Evolutionary conservation across 805 yeast genomes (phyloP).

Genomic region (Starmerella apicola): DNA sequence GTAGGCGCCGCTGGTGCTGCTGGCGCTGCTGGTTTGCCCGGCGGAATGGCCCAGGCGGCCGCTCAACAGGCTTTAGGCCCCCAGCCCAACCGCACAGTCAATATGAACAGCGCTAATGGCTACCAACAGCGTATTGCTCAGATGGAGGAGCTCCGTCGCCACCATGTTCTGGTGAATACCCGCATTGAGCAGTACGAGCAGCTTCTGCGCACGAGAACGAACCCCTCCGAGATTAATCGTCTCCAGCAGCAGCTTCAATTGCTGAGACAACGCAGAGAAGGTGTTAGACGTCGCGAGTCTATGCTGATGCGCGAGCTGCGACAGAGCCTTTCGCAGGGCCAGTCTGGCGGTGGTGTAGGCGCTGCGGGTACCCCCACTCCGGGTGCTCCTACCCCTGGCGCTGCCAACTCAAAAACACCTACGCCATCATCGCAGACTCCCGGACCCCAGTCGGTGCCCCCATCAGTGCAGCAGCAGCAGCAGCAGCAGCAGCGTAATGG

Average conservation of each 20-base stretch:
- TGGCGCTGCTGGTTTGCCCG: slow-evolving; percentile 7
- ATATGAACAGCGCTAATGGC: slow-evolving; percentile 16
- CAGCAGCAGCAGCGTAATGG: slow-evolving; percentile 5
- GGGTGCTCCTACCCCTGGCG: background rate
- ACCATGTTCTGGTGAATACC: slow-evolving; percentile 5
- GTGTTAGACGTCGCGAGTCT: slow-evolving; percentile 18
- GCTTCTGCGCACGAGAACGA: slow-evolving; percentile 5
- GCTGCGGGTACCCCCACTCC: slow-evolving; percentile 8
- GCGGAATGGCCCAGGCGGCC: slow-evolving; percentile 11
- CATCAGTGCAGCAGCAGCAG: background rate
- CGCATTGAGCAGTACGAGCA: slow-evolving; percentile 16
- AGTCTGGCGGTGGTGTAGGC: slow-evolving; percentile 12
- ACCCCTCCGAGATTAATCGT: slow-evolving; percentile 15
- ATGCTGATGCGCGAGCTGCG: slow-evolving; percentile 17
- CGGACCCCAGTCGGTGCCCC: slow-evolving; percentile 14
- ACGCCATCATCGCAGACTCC: slow-evolving; percentile 14
- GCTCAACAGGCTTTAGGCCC: background rate
- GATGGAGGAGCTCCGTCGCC: slow-evolving; percentile 19
- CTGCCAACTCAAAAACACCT: slow-evolving; percentile 11
- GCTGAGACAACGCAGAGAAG: slow-evolving; percentile 15
- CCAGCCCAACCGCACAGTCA: slow-evolving; percentile 11
- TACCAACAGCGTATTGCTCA: slow-evolving; percentile 20
- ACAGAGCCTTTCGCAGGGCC: slow-evolving; percentile 2
- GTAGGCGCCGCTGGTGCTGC: background rate
- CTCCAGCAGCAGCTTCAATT: slow-evolving; percentile 13